These are phyloP conservation scores for Elongisporangium prolatum DNA, from an alignment of 352 stramenopile genomes.

Conservation along the genomic window DNA sequence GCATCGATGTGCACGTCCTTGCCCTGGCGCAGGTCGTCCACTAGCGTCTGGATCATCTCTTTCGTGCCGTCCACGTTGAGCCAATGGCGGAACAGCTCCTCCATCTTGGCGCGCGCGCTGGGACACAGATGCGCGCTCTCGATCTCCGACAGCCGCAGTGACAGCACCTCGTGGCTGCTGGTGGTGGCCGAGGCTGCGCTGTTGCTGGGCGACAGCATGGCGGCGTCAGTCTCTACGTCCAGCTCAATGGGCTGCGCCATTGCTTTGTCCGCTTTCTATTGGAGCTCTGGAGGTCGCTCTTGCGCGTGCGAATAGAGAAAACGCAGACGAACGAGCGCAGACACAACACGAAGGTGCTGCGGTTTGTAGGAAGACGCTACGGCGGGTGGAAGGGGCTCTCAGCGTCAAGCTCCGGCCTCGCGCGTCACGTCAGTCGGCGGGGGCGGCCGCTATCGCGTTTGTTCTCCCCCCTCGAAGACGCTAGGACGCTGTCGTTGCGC, in stretches of 20 bases:
- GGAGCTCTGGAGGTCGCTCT: neutral
- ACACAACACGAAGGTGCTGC: neutral
- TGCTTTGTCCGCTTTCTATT: neutral
- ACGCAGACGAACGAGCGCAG: neutral
- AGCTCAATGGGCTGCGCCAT: constrained; percentile 24
- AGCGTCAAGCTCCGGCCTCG: neutral
- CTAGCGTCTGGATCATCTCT: constrained; percentile 80
- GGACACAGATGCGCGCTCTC: constrained; percentile 75
- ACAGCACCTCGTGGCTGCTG: constrained; percentile 24
- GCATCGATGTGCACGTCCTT: constrained; percentile 57
- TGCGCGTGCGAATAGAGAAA: neutral
- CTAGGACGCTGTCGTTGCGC: neutral
- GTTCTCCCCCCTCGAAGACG: neutral
- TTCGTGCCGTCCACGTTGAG: constrained; percentile 83
- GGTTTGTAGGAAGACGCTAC: neutral
- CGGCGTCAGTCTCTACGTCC: constrained; percentile 53
- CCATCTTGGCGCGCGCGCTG: constrained; percentile 82
- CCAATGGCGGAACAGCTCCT: constrained; percentile 84
- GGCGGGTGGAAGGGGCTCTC: neutral
- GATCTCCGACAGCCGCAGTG: constrained; percentile 75
- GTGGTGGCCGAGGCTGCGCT: constrained; percentile 15
- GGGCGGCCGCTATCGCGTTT: neutral
- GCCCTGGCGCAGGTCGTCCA: constrained; percentile 70
- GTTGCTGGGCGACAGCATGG: constrained; percentile 56
- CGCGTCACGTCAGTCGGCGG: neutral